Base-by-base conservation (phyloP, 2,329 filamentous ascomycete species). In the Botrytis aclada region DNA sequence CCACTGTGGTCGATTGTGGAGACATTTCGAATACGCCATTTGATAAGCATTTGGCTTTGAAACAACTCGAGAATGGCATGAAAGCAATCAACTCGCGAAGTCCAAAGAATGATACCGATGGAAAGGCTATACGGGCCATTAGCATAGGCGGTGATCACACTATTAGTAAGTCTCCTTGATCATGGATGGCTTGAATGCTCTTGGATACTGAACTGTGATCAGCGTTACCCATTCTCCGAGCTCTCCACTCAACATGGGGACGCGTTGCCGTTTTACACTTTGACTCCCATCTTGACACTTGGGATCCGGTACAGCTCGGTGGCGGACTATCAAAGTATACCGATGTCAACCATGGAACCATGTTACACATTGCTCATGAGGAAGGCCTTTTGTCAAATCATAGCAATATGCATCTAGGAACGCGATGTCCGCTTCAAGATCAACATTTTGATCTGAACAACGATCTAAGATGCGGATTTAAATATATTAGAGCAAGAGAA, bases 341-440 rank as follows among this genome's bases (percentile, higher is more conserved):
- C 4, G 77, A 78, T 61, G 74, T 81, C 20, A 80, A 80, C 45
- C 80, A 81, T 61, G 80, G 80, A 2, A 80, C 80, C 1, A 80
- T 81, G 77, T 74, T 81, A 16, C 79, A 80, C 58, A 79, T 80
- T n/a, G 80, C 80, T 14, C 79, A 80, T 34, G 78, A 80, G 67
- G 80, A 81, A 74, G 79, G 79, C 4, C 72, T 80, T 7, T 72
- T 80, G 8, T 79, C 78, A 3, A 78, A 79, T 58, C 61, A 79
- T 45, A 78, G 77, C 69, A 80, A 79, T 29, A 80, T 80, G 78
- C 79, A 80, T 75, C 70, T 80, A 2, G 79, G 79, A 32, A 77
- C 78, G 22, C 76, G 79, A 12, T 79, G 77, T 58, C 65, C 70
- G 4, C 71, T 80, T 0, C 75, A 76, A 45, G 76, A 79, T 45